phyloP scores from a whole-genome alignment of 2,329 filamentous ascomycete genomes.

The Xylariaceae sp. region DNA sequence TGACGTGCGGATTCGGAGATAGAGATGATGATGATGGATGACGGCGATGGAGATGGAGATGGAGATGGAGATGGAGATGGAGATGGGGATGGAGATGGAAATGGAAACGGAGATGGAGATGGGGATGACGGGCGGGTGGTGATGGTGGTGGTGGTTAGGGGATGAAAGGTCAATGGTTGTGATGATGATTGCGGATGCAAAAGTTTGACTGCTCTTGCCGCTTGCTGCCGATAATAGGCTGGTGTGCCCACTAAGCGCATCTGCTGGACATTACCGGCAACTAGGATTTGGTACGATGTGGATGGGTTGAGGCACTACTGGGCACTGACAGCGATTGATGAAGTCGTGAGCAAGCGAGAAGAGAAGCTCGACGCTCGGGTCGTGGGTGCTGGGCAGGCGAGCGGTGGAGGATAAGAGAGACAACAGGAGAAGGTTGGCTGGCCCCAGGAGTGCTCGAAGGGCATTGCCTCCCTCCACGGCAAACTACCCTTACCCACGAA shows the following conservation, averaged over 20 bases:
- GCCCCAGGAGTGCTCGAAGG: constrained; percentile 33
- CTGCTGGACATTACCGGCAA: constrained; percentile 4
- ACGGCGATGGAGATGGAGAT: not conserved
- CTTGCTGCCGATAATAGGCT: constrained; percentile 1
- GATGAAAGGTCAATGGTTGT: not conserved
- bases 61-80: too few species aligned
- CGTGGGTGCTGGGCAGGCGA: constrained; percentile 10
- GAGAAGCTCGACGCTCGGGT: not conserved
- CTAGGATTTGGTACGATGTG: not conserved
- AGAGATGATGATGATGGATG: not conserved
- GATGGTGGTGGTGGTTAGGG: not conserved
- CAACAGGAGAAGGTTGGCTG: constrained; percentile 30
- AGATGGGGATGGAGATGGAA: not conserved
- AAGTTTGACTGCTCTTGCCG: not conserved
- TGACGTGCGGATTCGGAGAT: not conserved
- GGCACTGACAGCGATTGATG: not conserved
- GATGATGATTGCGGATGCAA: not conserved
- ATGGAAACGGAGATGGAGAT: too few species aligned
- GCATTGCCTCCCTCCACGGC: constrained; percentile 24
- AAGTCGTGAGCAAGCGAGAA: too few species aligned
- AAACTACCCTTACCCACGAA: constrained; percentile 32
- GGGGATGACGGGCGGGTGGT: not conserved
- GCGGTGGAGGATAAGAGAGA: constrained; percentile 33
- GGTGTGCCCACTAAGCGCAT: constrained; percentile 13
- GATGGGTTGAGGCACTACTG: not conserved